These are phyloP conservation scores for Gossypium mustelinum DNA, from an alignment of 345 rosid species.

Conservation along the genomic window DNA sequence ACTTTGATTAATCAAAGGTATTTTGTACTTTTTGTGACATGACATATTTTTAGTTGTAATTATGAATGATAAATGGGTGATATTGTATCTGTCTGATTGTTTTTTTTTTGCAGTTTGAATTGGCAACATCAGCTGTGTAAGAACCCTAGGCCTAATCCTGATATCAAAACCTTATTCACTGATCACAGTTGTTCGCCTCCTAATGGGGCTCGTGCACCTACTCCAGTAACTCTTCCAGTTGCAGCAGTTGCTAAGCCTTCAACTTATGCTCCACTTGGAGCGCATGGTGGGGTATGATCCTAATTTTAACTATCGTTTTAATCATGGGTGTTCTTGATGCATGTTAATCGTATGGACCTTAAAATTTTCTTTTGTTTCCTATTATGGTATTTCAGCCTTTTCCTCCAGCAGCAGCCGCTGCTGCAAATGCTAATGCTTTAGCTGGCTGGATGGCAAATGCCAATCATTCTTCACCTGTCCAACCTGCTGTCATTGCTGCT, in stretches of 20 bases:
- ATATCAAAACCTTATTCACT: constrained; percentile 59
- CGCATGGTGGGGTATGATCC: constrained; percentile 49
- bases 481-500: constrained; percentile 58
- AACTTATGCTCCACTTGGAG: constrained; percentile 48
- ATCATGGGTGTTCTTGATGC: background rate
- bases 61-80: background rate
- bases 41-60: background rate
- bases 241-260: constrained; percentile 54
- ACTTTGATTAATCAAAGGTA: constrained; percentile 37
- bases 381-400: constrained; percentile 41
- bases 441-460: constrained; percentile 75
- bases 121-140: constrained; percentile 83
- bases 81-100: background rate
- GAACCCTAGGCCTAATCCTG: constrained; percentile 66
- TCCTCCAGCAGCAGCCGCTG: constrained; percentile 28
- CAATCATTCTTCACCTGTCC: constrained; percentile 79
- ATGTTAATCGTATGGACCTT: constrained; percentile 5
- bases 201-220: constrained; percentile 59
- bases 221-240: constrained; percentile 53
- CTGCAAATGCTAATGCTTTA: constrained; percentile 49
- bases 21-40: background rate
- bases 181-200: constrained; percentile 59
- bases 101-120: constrained; percentile 43
- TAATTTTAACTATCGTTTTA: background rate
- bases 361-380: constrained; percentile 8